A percentile compares a stretch with the other conserved stretches of the same genome.
Conservation (phyloP, 225 moss, liverwort and hornwort genomes). For the Pleurozium schreberi region DNA sequence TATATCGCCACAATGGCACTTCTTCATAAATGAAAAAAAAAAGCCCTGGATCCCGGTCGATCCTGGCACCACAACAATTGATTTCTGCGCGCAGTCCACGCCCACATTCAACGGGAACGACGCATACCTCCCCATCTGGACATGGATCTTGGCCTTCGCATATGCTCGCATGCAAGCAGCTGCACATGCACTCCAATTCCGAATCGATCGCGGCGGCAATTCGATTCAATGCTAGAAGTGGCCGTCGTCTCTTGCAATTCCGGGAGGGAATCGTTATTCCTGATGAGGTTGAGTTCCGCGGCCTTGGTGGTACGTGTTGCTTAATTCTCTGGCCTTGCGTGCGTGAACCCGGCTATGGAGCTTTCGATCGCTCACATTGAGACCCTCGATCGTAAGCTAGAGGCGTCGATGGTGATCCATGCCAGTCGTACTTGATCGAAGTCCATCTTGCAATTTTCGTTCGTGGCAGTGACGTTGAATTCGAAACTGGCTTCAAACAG, state of each 20-base stretch:
- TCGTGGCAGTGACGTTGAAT: constrained; percentile 21
- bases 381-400: neutral
- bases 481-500: neutral
- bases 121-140: neutral
- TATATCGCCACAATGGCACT: too few species aligned
- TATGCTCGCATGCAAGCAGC: neutral
- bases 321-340: neutral
- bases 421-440: neutral
- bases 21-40: too few species aligned
- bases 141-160: neutral
- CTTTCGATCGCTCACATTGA: neutral
- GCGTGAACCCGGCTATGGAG: neutral
- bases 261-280: too few species aligned
- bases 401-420: neutral
- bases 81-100: neutral
- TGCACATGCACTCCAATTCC: neutral
- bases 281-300: too few species aligned
- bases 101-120: neutral
- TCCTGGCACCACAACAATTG: neutral
- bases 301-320: neutral
- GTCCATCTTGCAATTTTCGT: constrained; percentile 1
- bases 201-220: neutral
- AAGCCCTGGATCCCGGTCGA: too few species aligned
- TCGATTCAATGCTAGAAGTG: neutral
- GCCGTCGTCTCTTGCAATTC: too few species aligned